Conservation (phyloP, 2,329 filamentous ascomycete species). For the Aspergillus fructus region DNA sequence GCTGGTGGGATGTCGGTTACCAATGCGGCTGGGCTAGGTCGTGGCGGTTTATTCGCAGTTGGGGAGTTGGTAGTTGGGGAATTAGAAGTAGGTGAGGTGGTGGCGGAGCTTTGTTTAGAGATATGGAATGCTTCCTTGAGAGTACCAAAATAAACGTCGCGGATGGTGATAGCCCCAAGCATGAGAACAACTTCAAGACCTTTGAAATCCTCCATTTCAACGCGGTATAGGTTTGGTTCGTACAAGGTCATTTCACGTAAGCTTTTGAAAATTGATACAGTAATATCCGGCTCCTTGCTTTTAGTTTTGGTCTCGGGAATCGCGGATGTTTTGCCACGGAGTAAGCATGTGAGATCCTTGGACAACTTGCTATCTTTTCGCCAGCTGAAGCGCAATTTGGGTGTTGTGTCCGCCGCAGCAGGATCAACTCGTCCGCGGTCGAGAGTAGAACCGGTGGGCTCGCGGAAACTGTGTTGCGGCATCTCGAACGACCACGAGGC, state of each 20-base stretch:
- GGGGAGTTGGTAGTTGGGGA: slow-evolving; percentile 24
- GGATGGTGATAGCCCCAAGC: slow-evolving; percentile 59
- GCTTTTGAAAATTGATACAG: slow-evolving; percentile 80
- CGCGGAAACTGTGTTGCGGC: slow-evolving; percentile 78
- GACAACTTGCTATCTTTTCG: slow-evolving; percentile 81
- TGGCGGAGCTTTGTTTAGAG: slow-evolving; percentile 8
- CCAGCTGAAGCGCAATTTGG: slow-evolving; percentile 84
- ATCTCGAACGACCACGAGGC: slow-evolving; percentile 91
- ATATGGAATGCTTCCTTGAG: slow-evolving; percentile 79
- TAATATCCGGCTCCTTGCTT: slow-evolving; percentile 91
- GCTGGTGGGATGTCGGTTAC: slow-evolving; percentile 6
- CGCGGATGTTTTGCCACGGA: slow-evolving; percentile 73
- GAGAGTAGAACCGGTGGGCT: slow-evolving; percentile 74
- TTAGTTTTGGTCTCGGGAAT: slow-evolving; percentile 64
- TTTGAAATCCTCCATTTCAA: slow-evolving; percentile 92
- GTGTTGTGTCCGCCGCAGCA: slow-evolving; percentile 55
- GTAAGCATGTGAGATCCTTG: slow-evolving; percentile 84
- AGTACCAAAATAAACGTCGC: slow-evolving; percentile 62
- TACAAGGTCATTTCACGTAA: slow-evolving; percentile 82
- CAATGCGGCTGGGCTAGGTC: slow-evolving; percentile 1
- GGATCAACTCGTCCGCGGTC: slow-evolving; percentile 70
- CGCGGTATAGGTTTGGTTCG: slow-evolving; percentile 84
- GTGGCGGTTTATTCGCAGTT: slow-evolving; percentile 1
- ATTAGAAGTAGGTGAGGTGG: slow-evolving; percentile 5
- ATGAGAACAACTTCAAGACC: slow-evolving; percentile 81